phyloP scores from a whole-genome alignment of 1,284 basidiomycete genomes.

The Austropuccinia psidii region DNA sequence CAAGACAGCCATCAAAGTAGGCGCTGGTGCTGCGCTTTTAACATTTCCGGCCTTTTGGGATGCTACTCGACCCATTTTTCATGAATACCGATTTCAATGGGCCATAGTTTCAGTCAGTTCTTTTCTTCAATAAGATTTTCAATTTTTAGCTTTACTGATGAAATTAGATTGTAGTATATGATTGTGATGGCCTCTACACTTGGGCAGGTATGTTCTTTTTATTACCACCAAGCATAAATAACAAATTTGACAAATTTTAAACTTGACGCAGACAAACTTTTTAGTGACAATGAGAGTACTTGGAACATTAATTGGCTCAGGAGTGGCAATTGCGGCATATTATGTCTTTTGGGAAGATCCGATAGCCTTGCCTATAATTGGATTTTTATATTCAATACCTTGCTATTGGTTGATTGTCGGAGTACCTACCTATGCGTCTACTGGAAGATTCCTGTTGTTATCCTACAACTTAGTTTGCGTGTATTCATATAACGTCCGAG shows the following conservation, averaged over 20 bases:
- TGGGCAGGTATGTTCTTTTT: conserved; percentile 25
- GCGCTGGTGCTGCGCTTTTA: conserved; percentile 43
- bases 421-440: conserved; percentile 56
- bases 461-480: conserved; percentile 83
- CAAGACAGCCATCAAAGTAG: conserved; percentile 46
- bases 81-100: conserved; percentile 45
- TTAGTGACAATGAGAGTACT: conserved; percentile 12
- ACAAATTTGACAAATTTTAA: not conserved
- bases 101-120: conserved; percentile 40
- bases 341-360: conserved; percentile 22
- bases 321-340: conserved; percentile 3
- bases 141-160: not conserved
- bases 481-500: conserved; percentile 57
- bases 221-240: not conserved
- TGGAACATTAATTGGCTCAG: conserved; percentile 15
- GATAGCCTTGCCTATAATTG: conserved; percentile 9
- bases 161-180: conserved; percentile 27
- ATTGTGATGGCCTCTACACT: conserved; percentile 33
- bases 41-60: conserved; percentile 44
- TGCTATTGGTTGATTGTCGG: conserved; percentile 29
- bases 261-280: conserved; percentile 30
- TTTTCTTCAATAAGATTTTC: not conserved
- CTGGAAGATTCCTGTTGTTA: conserved; percentile 76
- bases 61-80: conserved; percentile 43
- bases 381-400: conserved; percentile 14